Evolutionary conservation across 176 grass and related monocot genomes (phyloP), one percentile per base, ranked within the genome.

Genomic region (Alopecurus myosuroides): DNA sequence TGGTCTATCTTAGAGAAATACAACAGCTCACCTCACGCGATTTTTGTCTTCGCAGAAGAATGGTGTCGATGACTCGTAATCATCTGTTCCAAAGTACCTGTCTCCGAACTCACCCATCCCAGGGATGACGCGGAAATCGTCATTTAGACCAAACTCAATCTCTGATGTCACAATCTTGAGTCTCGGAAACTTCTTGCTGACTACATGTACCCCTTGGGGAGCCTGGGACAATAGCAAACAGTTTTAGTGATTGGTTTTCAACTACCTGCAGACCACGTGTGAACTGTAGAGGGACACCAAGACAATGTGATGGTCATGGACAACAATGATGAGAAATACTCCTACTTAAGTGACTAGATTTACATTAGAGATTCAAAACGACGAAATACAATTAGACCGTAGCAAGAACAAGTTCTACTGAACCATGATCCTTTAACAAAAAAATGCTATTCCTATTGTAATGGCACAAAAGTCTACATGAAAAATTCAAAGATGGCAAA

Each of bases 151-250:
- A 80, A 93, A 76, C 44, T 98, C 95, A 73, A 98, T 95, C 76
- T 95, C 95, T 1, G 95, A 98, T 28, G 95, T 98, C 81, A 95
- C 95, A 41, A 95, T 98, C 86, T 98, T 93, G 52, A 98, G 62
- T 84, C 95, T 95, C 19, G 95, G 95, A 45, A 98, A 98, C 82
- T 82, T 98, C 92, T 95, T 98, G 87, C 95, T 93, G 20, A 98
- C 95, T 20, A 90, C 95, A 91, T 83, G 52, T 80, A 79, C 88
- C 71, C 71, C 71, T 51, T 75, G 71, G 71, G 71, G 71, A 75
- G 95, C 95, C 93, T 98, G 80, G 3, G 11, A 78, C 14, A 79
- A 53, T 7, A 72, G 42, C 37, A 77, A 42, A 62, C 22, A 56
- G 28, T n/a, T 85, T 49, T 37, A 10, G 73, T 75, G 23, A 17